A percentile compares a stretch with the other conserved stretches of the same genome.
phyloP scores from a whole-genome alignment of 2,329 filamentous ascomycete genomes.

The Bisporella sp. region DNA sequence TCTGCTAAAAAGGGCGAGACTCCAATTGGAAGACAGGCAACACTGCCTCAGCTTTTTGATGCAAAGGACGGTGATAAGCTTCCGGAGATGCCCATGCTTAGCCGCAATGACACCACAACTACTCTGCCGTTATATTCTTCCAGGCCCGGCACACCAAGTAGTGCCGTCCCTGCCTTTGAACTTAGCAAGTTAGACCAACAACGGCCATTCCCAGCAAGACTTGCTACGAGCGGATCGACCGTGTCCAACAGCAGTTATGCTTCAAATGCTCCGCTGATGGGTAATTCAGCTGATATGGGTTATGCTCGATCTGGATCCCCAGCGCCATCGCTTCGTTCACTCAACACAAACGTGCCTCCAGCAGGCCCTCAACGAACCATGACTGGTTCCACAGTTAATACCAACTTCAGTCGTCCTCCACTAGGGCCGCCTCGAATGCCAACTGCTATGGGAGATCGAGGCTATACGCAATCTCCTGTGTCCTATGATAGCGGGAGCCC shows the following conservation, averaged over 20 bases:
- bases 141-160: constrained; percentile 45
- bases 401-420: constrained; percentile 18
- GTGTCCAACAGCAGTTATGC: constrained; percentile 49
- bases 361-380: constrained; percentile 20
- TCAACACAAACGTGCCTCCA: constrained; percentile 17
- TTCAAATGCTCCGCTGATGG: constrained; percentile 56
- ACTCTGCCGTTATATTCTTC: constrained; percentile 59
- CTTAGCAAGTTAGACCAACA: constrained; percentile 46
- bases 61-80: constrained; percentile 44
- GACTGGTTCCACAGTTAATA: constrained; percentile 19
- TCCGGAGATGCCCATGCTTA: constrained; percentile 50
- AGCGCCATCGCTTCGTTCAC: constrained; percentile 20
- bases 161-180: constrained; percentile 39
- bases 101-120: constrained; percentile 51
- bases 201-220: constrained; percentile 39
- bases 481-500: constrained; percentile 19
- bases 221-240: constrained; percentile 48
- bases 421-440: constrained; percentile 21
- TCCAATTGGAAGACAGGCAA: constrained; percentile 49
- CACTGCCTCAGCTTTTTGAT: constrained; percentile 56
- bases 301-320: constrained; percentile 27
- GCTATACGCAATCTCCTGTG: constrained; percentile 22
- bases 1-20: constrained; percentile 50
- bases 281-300: constrained; percentile 55
- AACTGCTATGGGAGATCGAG: constrained; percentile 21